Conservation (phyloP, 2,329 filamentous ascomycete species). For the Apiospora hydei region DNA sequence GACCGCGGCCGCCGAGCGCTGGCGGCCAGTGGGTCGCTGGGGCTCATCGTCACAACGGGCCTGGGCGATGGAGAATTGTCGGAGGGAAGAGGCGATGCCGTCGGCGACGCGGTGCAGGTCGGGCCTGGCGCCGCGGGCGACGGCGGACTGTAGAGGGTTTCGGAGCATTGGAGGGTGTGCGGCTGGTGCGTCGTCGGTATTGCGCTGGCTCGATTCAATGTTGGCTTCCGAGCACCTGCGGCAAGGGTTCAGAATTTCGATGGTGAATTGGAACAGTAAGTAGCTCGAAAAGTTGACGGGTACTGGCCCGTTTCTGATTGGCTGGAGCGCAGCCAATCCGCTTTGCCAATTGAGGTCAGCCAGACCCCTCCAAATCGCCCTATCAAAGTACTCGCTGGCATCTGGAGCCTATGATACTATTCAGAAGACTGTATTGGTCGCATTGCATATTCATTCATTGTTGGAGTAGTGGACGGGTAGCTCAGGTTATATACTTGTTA, state of each 20-base stretch:
- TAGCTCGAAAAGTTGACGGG: conserved; percentile 22
- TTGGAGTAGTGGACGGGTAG: no score
- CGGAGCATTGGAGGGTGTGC: conserved; percentile 39
- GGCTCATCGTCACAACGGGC: conserved; percentile 27
- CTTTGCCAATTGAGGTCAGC: not conserved
- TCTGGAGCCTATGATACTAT: not conserved
- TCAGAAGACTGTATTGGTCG: not conserved
- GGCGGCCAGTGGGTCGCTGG: conserved; percentile 30
- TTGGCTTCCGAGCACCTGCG: not conserved
- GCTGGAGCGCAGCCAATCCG: conserved; percentile 7
- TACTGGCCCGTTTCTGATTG: conserved; percentile 12
- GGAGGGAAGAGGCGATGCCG: conserved; percentile 41
- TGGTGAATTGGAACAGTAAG: not conserved
- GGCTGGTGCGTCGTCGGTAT: not conserved
- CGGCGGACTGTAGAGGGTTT: conserved; percentile 38
- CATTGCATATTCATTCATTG: no score
- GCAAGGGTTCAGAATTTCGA: conserved; percentile 10
- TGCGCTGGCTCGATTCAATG: not conserved
- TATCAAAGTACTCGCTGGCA: not conserved
- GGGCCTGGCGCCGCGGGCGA: conserved; percentile 36
- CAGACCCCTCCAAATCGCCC: not conserved
- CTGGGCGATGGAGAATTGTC: conserved; percentile 42
- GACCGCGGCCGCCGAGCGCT: conserved; percentile 36
- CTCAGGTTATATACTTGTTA: not conserved
- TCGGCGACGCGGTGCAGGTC: conserved; percentile 40